Conservation (phyloP, 1,139 yeast genomes). For the Taiozyma onychis region DNA sequence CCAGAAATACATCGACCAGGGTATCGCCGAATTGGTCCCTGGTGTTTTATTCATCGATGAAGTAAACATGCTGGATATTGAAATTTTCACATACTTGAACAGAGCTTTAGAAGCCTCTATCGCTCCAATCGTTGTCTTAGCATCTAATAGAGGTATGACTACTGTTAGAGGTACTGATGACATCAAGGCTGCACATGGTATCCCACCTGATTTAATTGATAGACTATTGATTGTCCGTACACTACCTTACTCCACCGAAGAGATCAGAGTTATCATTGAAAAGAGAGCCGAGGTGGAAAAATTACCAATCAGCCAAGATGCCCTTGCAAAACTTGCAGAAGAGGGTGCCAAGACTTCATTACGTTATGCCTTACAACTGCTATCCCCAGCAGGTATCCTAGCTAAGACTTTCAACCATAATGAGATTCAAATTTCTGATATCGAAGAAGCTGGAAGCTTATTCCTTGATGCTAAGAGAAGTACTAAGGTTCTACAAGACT, state of each 20-base stretch:
- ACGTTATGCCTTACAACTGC: conserved; percentile 85
- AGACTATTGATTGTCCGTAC: conserved; percentile 89
- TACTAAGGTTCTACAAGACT: conserved; percentile 60
- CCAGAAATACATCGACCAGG: conserved; percentile 93
- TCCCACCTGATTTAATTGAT: conserved; percentile 93
- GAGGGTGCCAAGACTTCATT: conserved; percentile 74
- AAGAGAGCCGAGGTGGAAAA: conserved; percentile 78
- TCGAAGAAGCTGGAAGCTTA: conserved; percentile 80
- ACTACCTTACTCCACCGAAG: conserved; percentile 77
- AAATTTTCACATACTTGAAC: conserved; percentile 89
- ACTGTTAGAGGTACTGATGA: conserved; percentile 90
- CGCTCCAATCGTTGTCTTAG: conserved; percentile 92
- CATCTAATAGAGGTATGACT: conserved; percentile 92
- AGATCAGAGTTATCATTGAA: conserved; percentile 72
- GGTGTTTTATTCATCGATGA: conserved; percentile 97
- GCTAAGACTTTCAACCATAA: conserved; percentile 68
- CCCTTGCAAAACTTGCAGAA: conserved; percentile 64
- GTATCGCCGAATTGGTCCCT: conserved; percentile 96
- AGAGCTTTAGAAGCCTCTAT: conserved; percentile 87
- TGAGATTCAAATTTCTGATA: conserved; percentile 64
- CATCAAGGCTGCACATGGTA: conserved; percentile 88
- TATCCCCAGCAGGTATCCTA: conserved; percentile 86
- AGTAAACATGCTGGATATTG: conserved; percentile 96
- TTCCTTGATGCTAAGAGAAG: conserved; percentile 90
- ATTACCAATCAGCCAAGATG: conserved; percentile 56